phyloP scores from a whole-genome alignment of 805 yeast species.

The Candida namnaoensis region DNA sequence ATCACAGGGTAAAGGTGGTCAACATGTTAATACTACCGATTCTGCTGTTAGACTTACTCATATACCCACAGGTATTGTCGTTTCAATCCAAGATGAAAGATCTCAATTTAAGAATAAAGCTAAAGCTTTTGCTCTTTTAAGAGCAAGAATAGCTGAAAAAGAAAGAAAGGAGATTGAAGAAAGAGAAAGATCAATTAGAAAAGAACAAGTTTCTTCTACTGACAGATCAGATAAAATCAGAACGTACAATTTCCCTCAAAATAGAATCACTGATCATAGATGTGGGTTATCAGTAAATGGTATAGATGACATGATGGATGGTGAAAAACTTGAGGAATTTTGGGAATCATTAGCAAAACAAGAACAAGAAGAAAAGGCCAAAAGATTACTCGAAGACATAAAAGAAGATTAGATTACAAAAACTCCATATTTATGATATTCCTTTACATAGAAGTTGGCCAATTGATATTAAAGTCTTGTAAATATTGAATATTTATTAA shows the following conservation, averaged over 20 bases:
- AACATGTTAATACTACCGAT: constrained; percentile 95
- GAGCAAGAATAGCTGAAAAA: constrained; percentile 77
- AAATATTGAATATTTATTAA: no score
- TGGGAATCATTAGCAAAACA: constrained; percentile 41
- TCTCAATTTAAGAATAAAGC: constrained; percentile 94
- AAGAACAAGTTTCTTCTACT: constrained; percentile 80
- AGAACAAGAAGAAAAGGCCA: constrained; percentile 37
- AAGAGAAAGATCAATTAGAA: constrained; percentile 57
- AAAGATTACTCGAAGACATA: constrained; percentile 21
- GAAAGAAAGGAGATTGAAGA: constrained; percentile 60
- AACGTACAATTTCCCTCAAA: constrained; percentile 90
- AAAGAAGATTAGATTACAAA: no score
- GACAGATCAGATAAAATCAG: constrained; percentile 90
- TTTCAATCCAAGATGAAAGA: constrained; percentile 88
- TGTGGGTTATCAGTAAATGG: constrained; percentile 78
- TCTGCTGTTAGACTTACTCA: constrained; percentile 93
- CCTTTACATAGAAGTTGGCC: no score
- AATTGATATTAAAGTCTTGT: no score
- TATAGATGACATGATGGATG: constrained; percentile 55
- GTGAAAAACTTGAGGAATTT: constrained; percentile 46
- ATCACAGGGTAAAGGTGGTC: constrained; percentile 96
- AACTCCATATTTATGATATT: no score
- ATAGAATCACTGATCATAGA: constrained; percentile 89
- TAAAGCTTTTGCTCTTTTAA: constrained; percentile 74
- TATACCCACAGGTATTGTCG: constrained; percentile 83